A percentile compares a stretch with the other conserved stretches of the same genome.
Conservation (phyloP, 2,329 filamentous ascomycete species). For the Alternaria consortialis region DNA sequence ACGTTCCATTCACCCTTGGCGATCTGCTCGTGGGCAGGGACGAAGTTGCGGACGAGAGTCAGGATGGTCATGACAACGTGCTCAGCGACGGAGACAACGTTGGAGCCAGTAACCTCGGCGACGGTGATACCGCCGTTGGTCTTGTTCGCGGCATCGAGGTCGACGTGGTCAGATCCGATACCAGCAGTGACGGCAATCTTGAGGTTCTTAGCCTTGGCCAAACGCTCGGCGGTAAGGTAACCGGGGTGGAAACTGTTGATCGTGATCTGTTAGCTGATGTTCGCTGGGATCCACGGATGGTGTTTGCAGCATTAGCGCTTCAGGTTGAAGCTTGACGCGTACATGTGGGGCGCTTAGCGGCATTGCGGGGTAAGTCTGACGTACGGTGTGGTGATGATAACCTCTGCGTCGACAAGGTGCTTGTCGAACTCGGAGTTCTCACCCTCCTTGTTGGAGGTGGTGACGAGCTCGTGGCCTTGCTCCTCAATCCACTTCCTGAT, state of each 20-base stretch:
- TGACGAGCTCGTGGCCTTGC: conserved; percentile 94
- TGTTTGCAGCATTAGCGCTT: conserved; percentile 21
- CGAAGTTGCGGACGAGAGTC: conserved; percentile 94
- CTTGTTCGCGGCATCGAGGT: conserved; percentile 95
- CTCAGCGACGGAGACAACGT: conserved; percentile 98
- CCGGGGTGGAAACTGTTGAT: conserved; percentile 87
- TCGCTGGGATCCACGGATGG: conserved; percentile 12
- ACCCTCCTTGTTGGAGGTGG: conserved; percentile 97
- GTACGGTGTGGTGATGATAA: conserved; percentile 99
- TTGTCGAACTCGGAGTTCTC: conserved; percentile 92
- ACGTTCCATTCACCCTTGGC: conserved; percentile 92
- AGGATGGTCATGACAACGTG: conserved; percentile 99
- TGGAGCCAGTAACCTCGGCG: conserved; percentile 96
- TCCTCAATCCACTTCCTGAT: conserved; percentile 98
- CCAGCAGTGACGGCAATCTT: conserved; percentile 97
- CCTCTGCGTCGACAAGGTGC: conserved; percentile 94
- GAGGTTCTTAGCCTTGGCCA: conserved; percentile 98
- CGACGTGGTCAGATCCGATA: conserved; percentile 98
- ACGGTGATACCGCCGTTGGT: conserved; percentile 98
- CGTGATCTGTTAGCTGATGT: conserved; percentile 22
- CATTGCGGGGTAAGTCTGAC: conserved; percentile 48
- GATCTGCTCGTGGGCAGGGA: conserved; percentile 95
- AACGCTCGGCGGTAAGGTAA: conserved; percentile 94
- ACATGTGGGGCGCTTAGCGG: conserved; percentile 41
- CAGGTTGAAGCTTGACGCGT: conserved; percentile 20